phyloP scores from a whole-genome alignment of 345 rosid genomes.

The Erodium maritimum region DNA sequence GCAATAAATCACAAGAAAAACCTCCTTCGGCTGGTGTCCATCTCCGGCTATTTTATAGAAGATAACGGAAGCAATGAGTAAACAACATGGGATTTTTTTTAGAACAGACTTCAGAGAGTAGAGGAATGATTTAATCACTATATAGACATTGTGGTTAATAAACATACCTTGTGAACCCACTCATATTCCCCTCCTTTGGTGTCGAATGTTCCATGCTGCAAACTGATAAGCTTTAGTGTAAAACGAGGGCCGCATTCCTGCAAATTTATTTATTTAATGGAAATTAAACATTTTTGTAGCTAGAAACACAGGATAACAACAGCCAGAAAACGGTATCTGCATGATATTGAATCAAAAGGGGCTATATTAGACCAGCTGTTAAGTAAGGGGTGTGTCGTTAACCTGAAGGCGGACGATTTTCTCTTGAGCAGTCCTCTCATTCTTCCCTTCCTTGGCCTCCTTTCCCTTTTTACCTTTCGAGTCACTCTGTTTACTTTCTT shows the following conservation, averaged over 20 bases:
- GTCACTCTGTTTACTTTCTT: constrained; percentile 43
- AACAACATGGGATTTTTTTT: not conserved
- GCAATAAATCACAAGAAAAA: constrained; percentile 52
- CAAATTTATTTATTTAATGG: constrained; percentile 5
- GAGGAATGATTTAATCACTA: not conserved
- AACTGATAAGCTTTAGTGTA: constrained; percentile 59
- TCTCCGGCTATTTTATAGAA: constrained; percentile 47
- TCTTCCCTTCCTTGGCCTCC: constrained; percentile 39
- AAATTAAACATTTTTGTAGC: not conserved
- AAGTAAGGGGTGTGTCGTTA: constrained; percentile 2
- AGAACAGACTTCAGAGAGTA: not conserved
- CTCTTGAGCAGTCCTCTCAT: constrained; percentile 24
- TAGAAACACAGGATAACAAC: not conserved
- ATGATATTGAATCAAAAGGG: not conserved
- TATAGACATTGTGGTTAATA: constrained; percentile 3
- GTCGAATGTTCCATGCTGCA: constrained; percentile 91
- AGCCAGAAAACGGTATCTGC: not conserved
- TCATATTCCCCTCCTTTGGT: constrained; percentile 77
- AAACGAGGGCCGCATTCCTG: constrained; percentile 93
- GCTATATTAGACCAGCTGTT: not conserved
- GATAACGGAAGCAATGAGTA: not conserved
- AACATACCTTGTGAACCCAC: constrained; percentile 91
- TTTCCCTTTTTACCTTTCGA: constrained; percentile 33
- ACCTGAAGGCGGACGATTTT: constrained; percentile 85
- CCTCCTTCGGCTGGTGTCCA: constrained; percentile 94